These are phyloP conservation scores for Chrysanthemum lavandulifolium DNA, from an alignment of 129 eudicot genomes.

Conservation along the genomic window DNA sequence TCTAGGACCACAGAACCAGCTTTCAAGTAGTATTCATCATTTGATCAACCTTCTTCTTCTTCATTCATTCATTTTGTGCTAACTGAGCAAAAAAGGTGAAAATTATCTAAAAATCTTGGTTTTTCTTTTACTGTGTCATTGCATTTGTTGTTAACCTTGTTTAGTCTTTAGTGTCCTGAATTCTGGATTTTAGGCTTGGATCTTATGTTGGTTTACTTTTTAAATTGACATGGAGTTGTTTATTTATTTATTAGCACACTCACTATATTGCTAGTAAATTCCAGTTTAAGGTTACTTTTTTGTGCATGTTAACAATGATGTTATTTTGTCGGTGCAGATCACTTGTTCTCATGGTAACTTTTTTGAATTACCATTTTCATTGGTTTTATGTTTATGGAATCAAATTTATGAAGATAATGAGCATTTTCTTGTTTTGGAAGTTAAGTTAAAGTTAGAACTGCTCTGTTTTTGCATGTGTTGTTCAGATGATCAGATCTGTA, in stretches of 20 bases:
- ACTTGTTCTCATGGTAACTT: no score
- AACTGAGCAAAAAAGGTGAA: no score
- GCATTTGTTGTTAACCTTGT: neutral
- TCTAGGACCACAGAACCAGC: neutral
- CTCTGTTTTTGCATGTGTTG: no score
- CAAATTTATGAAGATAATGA: conserved; percentile 10
- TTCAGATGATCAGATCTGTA: no score
- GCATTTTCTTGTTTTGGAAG: no score
- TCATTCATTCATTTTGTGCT: conserved; percentile 20
- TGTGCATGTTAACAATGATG: no score
- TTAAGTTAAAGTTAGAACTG: no score
- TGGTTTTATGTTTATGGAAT: conserved; percentile 11
- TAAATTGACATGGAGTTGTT: conserved; percentile 9
- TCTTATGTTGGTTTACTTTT: conserved; percentile 25
- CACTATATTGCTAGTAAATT: neutral
- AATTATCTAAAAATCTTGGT: no score
- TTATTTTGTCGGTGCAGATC: no score
- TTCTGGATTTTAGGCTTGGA: conserved; percentile 24
- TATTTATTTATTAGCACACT: neutral
- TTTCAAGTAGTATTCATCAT: neutral
- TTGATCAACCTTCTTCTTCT: conserved; percentile 18
- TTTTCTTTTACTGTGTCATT: neutral
- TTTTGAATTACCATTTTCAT: neutral
- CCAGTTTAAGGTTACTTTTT: neutral
- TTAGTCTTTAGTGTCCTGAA: neutral